Evolutionary conservation across 1,284 basidiomycete genomes (phyloP).

Genomic region (Leccinum pachyderme): DNA sequence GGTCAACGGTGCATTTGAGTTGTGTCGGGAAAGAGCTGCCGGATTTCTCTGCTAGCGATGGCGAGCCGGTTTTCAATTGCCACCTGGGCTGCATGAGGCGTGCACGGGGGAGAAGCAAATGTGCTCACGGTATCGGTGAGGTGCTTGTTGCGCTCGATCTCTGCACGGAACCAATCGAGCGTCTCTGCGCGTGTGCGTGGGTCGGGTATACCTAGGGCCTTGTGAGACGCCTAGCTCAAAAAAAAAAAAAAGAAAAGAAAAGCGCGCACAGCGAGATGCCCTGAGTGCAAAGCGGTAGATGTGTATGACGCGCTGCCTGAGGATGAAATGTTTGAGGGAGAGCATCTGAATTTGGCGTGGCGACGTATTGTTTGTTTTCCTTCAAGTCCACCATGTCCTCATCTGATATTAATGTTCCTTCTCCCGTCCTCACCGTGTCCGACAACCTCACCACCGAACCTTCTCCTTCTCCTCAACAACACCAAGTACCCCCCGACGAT

Average conservation of each 20-base stretch:
- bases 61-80: conserved; percentile 52
- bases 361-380: conserved; percentile 8
- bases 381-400: conserved; percentile 32
- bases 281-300: conserved; percentile 67
- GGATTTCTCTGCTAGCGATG: conserved; percentile 52
- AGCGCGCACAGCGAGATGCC: conserved; percentile 58
- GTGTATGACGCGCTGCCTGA: conserved; percentile 56
- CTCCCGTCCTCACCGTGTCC: conserved; percentile 20
- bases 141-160: conserved; percentile 64
- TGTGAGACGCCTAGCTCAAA: conserved; percentile 4
- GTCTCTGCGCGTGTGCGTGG: conserved; percentile 60
- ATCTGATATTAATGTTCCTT: conserved; percentile 15
- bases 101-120: conserved; percentile 6
- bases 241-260: conserved; percentile 8
- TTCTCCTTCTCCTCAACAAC: conserved; percentile 8
- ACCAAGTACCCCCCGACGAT: conserved; percentile 5
- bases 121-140: conserved; percentile 53
- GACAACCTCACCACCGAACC: conserved; percentile 16
- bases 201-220: conserved; percentile 57
- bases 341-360: conserved; percentile 18
- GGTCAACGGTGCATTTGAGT: neutral
- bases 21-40: conserved; percentile 39
- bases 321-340: conserved; percentile 73
- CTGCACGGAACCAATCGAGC: conserved; percentile 65
- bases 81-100: conserved; percentile 32